A percentile compares a stretch with the other conserved stretches of the same genome.
These are phyloP conservation scores for Arabidopsis arenosa DNA, from an alignment of 345 rosid genomes.

Conservation along the genomic window DNA sequence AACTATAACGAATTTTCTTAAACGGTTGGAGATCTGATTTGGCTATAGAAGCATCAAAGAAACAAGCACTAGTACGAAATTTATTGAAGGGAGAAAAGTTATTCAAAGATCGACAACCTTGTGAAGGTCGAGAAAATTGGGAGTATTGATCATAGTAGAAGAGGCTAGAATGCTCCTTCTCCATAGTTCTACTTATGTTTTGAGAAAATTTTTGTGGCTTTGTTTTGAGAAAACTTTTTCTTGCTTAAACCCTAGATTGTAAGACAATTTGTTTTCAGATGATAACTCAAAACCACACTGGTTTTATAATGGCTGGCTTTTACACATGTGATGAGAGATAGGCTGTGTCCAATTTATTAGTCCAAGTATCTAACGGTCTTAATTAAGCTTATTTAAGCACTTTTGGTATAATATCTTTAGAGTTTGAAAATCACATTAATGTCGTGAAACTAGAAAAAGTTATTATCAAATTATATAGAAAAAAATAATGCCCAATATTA, in stretches of 20 bases:
- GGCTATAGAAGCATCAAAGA: conserved; percentile 1
- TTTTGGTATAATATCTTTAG: conserved; percentile 24
- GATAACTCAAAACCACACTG: neutral
- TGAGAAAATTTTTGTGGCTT: neutral
- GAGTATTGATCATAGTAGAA: neutral
- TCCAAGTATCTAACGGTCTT: conserved; percentile 7
- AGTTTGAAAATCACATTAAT: conserved; percentile 18
- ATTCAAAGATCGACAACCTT: neutral
- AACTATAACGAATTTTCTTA: conserved; percentile 30
- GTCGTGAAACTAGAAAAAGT: neutral
- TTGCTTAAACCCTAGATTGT: conserved; percentile 10
- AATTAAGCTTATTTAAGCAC: conserved; percentile 27
- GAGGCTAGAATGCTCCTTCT: neutral
- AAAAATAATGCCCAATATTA: conserved; percentile 7
- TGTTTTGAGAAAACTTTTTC: neutral
- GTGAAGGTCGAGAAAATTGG: neutral
- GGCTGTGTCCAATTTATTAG: neutral
- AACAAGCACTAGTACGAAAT: neutral
- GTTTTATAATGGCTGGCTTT: conserved; percentile 14
- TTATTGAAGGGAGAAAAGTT: neutral
- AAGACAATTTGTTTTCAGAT: neutral
- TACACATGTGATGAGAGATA: conserved; percentile 25
- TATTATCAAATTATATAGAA: conserved; percentile 30
- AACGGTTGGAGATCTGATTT: conserved; percentile 1
- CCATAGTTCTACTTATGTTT: neutral